These are phyloP conservation scores for Thielaviopsis punctulata DNA, from an alignment of 2,329 filamentous ascomycete genomes.

Conservation along the genomic window DNA sequence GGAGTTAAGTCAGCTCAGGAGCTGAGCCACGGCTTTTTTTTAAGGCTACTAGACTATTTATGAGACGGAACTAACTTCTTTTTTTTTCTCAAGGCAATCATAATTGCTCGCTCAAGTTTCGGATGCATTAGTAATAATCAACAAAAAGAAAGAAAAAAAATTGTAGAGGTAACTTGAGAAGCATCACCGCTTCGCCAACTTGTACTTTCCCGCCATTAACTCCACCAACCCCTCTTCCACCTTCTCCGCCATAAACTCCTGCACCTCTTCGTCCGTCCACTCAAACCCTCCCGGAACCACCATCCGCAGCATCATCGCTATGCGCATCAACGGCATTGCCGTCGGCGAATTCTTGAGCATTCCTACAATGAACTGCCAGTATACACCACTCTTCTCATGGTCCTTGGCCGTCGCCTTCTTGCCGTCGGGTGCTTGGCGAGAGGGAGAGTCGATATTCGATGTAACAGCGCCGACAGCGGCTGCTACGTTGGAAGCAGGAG, in stretches of 20 bases:
- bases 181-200: constrained; percentile 39
- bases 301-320: constrained; percentile 92
- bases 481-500: constrained; percentile 13
- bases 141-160: too few relatives aligned
- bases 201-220: constrained; percentile 53
- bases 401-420: constrained; percentile 32
- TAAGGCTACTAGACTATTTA: too few relatives aligned
- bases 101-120: too few relatives aligned
- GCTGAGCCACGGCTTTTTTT: too few relatives aligned
- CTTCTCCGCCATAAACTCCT: constrained; percentile 64
- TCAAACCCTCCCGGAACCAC: constrained; percentile 74
- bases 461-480: neutral
- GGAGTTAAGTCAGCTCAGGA: too few relatives aligned
- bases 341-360: constrained; percentile 87
- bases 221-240: constrained; percentile 55
- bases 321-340: constrained; percentile 62
- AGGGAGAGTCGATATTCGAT: neutral
- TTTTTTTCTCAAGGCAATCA: too few relatives aligned
- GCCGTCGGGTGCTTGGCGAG: constrained; percentile 16
- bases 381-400: constrained; percentile 45
- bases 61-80: too few relatives aligned
- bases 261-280: constrained; percentile 76
- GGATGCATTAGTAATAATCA: too few relatives aligned
- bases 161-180: too few relatives aligned
- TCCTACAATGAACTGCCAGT: constrained; percentile 81